Evolutionary conservation across 495 filamentous ascomycete species (phyloP).

Genomic region (Hypoxylon rickii): DNA sequence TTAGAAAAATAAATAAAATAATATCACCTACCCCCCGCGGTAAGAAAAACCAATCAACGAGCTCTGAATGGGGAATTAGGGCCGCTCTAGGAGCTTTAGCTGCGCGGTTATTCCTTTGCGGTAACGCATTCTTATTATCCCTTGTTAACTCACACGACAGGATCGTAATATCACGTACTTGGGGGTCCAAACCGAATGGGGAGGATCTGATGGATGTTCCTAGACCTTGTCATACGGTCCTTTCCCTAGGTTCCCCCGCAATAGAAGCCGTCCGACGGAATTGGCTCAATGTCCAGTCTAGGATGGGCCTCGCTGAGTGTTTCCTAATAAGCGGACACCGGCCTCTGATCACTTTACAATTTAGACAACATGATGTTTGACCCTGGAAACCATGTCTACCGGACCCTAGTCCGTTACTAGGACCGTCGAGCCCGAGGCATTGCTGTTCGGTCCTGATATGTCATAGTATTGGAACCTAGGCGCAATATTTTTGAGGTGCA

Average conservation of each 20-base stretch:
- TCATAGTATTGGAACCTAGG: slow-evolving; percentile 17
- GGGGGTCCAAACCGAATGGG: slow-evolving; percentile 15
- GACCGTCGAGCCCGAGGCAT: slow-evolving; percentile 4
- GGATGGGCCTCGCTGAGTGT: slow-evolving; percentile 29
- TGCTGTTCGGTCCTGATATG: slow-evolving; percentile 20
- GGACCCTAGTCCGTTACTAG: slow-evolving; percentile 21
- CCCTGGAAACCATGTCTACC: too few species aligned
- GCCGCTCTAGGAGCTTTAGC: slow-evolving; percentile 24
- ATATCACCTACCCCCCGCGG: slow-evolving; percentile 24
- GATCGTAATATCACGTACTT: slow-evolving; percentile 25
- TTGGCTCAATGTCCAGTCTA: slow-evolving; percentile 27
- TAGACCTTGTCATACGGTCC: slow-evolving; percentile 17
- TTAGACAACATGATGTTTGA: too few species aligned
- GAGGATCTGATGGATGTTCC: slow-evolving; percentile 29
- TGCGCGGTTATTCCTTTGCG: slow-evolving; percentile 10
- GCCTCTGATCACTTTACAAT: slow-evolving; percentile 17
- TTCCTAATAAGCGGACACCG: slow-evolving; percentile 22
- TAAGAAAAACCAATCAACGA: slow-evolving; percentile 29
- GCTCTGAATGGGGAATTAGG: slow-evolving; percentile 16
- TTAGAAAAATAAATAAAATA: too few species aligned
- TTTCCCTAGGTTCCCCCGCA: slow-evolving; percentile 27
- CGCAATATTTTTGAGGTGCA: slow-evolving; percentile 11
- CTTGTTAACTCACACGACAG: slow-evolving; percentile 14
- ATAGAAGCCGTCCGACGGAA: slow-evolving; percentile 26
- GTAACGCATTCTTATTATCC: slow-evolving; percentile 12